Conservation (phyloP, 1,284 basidiomycete genomes). For the Mrakiaceae sp. region DNA sequence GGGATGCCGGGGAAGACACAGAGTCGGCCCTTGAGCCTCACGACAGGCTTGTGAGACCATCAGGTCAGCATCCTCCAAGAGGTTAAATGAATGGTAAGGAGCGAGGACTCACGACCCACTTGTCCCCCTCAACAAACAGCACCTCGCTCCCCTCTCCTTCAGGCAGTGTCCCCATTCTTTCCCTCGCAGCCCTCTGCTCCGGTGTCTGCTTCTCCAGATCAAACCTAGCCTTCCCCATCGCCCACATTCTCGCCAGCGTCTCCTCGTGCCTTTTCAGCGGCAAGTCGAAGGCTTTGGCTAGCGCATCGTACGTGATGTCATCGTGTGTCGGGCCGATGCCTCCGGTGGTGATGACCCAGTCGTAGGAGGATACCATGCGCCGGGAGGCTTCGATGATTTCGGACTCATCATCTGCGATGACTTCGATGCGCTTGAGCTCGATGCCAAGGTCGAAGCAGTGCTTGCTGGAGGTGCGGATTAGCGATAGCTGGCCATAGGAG, state of each 20-base stretch:
- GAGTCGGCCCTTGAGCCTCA: constrained; percentile 34
- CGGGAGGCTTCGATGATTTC: constrained; percentile 79
- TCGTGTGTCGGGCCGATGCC: constrained; percentile 43
- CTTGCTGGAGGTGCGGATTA: constrained; percentile 49
- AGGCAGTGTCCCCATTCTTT: constrained; percentile 76
- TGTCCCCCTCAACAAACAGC: constrained; percentile 56
- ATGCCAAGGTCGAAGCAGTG: constrained; percentile 81
- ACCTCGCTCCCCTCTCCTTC: constrained; percentile 50
- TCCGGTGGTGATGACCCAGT: constrained; percentile 77
- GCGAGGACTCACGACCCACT: constrained; percentile 57
- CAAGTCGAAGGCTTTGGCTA: constrained; percentile 74
- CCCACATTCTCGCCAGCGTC: constrained; percentile 65
- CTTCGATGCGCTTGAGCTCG: constrained; percentile 79
- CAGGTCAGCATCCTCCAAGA: constrained; percentile 30
- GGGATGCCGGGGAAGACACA: constrained; percentile 90
- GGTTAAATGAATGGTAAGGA: constrained; percentile 61
- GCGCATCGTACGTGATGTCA: constrained; percentile 82
- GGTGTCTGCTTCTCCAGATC: constrained; percentile 50
- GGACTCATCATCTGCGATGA: constrained; percentile 78
- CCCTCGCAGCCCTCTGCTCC: constrained; percentile 58
- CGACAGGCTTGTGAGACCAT: constrained; percentile 6
- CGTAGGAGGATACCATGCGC: constrained; percentile 68
- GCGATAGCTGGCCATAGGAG: constrained; percentile 30
- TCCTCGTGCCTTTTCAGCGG: constrained; percentile 65
- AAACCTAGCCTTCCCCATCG: constrained; percentile 43